These are phyloP conservation scores for Leucoagaricus sp. DNA, from an alignment of 1,284 basidiomycete genomes.

Conservation along the genomic window DNA sequence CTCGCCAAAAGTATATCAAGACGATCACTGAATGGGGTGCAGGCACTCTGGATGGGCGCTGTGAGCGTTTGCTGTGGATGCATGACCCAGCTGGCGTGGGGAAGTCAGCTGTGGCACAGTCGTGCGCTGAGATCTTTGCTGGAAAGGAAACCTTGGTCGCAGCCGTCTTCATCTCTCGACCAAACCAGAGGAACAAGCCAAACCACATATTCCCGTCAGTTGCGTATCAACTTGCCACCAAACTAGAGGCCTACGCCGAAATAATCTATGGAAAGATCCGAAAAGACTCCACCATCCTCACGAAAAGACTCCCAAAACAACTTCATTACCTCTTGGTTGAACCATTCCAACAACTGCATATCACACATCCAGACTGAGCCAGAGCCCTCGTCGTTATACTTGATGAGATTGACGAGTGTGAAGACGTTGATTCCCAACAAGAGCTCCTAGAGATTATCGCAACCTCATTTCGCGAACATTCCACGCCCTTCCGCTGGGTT, in stretches of 20 bases:
- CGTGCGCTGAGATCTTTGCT: not conserved
- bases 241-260: not conserved
- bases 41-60: too few relatives aligned
- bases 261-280: not conserved
- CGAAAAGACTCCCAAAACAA: not conserved
- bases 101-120: not conserved
- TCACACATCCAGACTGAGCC: not conserved
- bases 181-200: not conserved
- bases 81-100: slow-evolving; percentile 2
- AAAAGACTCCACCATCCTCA: not conserved
- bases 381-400: not conserved
- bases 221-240: slow-evolving; percentile 1
- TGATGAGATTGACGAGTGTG: slow-evolving; percentile 1
- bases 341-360: not conserved
- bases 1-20: slow-evolving; percentile 4
- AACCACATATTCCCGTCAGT: not conserved
- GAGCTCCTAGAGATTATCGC: not conserved
- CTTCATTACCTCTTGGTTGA: not conserved
- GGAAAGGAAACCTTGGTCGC: not conserved
- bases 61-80: not conserved
- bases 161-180: not conserved
- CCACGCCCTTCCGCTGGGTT: not conserved
- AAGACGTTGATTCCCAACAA: not conserved
- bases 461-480: not conserved
- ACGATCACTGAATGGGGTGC: slow-evolving; percentile 17